Evolutionary conservation across 2,329 filamentous ascomycete genomes (phyloP).

Genomic region (Talaromyces sp.): DNA sequence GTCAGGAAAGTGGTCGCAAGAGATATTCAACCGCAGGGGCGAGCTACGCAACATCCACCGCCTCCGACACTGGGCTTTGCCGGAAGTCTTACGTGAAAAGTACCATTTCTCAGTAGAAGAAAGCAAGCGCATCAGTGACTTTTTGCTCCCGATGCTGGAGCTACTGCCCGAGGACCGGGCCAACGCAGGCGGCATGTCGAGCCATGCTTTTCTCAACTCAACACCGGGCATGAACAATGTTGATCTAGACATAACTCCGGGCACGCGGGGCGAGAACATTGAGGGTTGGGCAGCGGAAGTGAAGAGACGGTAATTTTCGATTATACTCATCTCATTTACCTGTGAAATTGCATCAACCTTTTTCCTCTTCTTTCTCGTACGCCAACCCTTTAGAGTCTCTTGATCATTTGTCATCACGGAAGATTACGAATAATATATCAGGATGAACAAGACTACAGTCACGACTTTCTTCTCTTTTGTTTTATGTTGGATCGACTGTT

Average conservation of each 20-base stretch:
- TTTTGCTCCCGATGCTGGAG: constrained; percentile 87
- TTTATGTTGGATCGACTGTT: background rate
- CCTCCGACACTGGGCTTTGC: constrained; percentile 88
- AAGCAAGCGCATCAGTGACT: constrained; percentile 70
- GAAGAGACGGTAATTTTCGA: constrained; percentile 60
- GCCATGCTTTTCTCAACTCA: constrained; percentile 74
- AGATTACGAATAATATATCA: background rate
- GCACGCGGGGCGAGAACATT: constrained; percentile 83
- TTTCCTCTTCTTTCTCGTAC: background rate
- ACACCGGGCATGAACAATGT: constrained; percentile 83
- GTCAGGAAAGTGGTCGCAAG: constrained; percentile 93
- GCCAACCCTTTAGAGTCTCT: background rate
- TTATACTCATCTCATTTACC: background rate
- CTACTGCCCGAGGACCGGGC: constrained; percentile 81
- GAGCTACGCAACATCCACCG: constrained; percentile 97
- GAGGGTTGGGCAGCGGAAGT: constrained; percentile 89
- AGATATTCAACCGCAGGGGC: constrained; percentile 97
- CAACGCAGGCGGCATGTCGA: constrained; percentile 93
- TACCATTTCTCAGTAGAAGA: constrained; percentile 91
- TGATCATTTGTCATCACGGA: background rate
- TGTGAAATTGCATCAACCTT: background rate
- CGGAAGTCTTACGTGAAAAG: constrained; percentile 90
- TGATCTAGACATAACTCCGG: constrained; percentile 69
- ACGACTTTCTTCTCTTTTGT: background rate
- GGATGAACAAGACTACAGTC: background rate